Base-by-base conservation (phyloP, 306 rosid genomes). In the Pueraria montana region DNA sequence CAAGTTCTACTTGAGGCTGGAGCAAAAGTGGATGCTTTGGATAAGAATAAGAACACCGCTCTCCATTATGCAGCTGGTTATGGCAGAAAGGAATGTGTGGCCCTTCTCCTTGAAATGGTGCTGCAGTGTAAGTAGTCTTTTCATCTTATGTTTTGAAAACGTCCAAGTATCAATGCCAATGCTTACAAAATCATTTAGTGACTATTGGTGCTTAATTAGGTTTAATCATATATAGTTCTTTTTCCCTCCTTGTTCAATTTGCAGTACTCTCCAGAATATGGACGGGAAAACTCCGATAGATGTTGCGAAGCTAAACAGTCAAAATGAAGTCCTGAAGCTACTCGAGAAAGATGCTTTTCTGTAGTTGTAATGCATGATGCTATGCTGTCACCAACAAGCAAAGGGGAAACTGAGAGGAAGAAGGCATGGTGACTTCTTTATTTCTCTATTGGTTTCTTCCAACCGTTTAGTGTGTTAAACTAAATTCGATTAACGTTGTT, bases 31-130 rank as follows among this genome's bases (percentile, higher is more conserved):
- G 97, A 96, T 84, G 95, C 99, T 77, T 90, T 96, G 87, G 99
- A 96, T 82, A 94, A 88, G 87, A 96, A 96, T 45, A 96, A 96
- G 83, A 96, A 96, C 90, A 96, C 98, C 0, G 99, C 99, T 1
- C 97, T 96, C 83, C 99, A 96, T 87, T 96, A 96, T 34, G 99
- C 99, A n/a, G 98, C 97, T 32, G 99, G 99, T 84, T 96, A 96
- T 66, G 99, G 99, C 46, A 85, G 99, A 89, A 92, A 94, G 94
- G 97, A 96, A 45, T 96, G 99, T 4, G 99, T 96, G 74, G 97
- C 98, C 17, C 93, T 96, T 61, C 94, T 96, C 36, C 92, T 96
- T 42, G 94, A 94, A 94, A 89, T 55, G 98, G 99, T 8, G 97
- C 99, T 45, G 98, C 99, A 36, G 98, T 96, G 99, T 96, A 87